A percentile compares a stretch with the other conserved stretches of the same genome.
Conservation (phyloP, 345 rosid species). For the Atalantia buxifolia region DNA sequence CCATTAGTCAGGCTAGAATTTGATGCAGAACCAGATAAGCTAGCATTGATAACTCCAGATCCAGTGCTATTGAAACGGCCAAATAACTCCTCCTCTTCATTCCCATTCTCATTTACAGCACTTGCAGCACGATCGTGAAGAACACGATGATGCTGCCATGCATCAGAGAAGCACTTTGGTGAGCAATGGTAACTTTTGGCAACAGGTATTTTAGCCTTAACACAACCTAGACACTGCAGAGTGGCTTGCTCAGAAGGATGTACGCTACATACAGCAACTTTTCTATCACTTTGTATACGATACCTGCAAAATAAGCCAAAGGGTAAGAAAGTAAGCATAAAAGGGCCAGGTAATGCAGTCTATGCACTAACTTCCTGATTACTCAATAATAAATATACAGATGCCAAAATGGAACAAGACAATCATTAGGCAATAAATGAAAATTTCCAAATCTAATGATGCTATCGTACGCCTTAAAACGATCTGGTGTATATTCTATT, state of each 20-base stretch:
- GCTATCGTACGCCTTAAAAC: background rate
- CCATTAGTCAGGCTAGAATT: constrained; percentile 71
- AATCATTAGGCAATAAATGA: background rate
- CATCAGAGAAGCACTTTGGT: constrained; percentile 88
- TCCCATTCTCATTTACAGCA: constrained; percentile 77
- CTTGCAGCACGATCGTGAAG: constrained; percentile 92
- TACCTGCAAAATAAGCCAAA: constrained; percentile 58
- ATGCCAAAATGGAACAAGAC: constrained; percentile 6
- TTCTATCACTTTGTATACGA: constrained; percentile 85
- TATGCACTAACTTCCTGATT: background rate
- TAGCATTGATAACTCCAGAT: constrained; percentile 55
- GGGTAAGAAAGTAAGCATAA: background rate
- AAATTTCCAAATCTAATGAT: background rate
- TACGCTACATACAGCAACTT: constrained; percentile 82
- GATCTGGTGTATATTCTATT: background rate
- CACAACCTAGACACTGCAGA: constrained; percentile 84
- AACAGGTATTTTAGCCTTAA: constrained; percentile 81
- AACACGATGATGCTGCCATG: constrained; percentile 98
- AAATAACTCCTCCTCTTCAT: constrained; percentile 84
- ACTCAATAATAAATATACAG: background rate
- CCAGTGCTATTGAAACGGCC: constrained; percentile 82
- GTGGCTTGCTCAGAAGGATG: constrained; percentile 93
- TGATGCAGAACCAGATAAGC: constrained; percentile 66
- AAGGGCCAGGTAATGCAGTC: background rate
- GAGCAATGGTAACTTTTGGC: constrained; percentile 91